A percentile compares a stretch with the other conserved stretches of the same genome.
Evolutionary conservation across 2,329 filamentous ascomycete species (phyloP).

Genomic region (Monosporascus sp.): DNA sequence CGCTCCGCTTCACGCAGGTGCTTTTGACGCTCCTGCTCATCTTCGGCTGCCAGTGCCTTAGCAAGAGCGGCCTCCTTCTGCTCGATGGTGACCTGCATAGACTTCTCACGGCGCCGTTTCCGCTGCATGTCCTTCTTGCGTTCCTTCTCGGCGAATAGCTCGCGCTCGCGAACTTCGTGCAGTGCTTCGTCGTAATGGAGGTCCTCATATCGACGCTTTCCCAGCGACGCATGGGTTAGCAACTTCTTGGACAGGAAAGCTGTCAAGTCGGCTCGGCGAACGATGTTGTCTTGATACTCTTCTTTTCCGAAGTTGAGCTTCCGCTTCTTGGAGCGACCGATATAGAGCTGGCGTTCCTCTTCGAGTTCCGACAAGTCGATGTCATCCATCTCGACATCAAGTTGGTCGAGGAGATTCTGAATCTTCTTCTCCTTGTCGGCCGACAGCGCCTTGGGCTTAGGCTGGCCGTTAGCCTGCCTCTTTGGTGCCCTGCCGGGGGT

Average conservation of each 20-base stretch:
- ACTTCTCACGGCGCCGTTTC: conserved; percentile 92
- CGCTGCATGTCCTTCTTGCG: conserved; percentile 99
- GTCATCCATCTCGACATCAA: conserved; percentile 37
- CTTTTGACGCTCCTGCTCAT: conserved; percentile 76
- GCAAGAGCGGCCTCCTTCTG: conserved; percentile 79
- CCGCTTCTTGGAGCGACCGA: conserved; percentile 61
- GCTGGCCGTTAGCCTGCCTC: conserved; percentile 54
- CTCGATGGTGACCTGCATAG: conserved; percentile 87
- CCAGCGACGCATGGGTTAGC: conserved; percentile 61
- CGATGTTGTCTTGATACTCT: conserved; percentile 61
- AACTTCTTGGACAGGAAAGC: conserved; percentile 57
- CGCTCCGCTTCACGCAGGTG: conserved; percentile 82
- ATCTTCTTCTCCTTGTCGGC: conserved; percentile 64
- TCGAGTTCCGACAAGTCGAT: conserved; percentile 38
- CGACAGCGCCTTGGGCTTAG: conserved; percentile 44
- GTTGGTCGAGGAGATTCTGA: conserved; percentile 53
- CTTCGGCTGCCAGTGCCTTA: conserved; percentile 70
- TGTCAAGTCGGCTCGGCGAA: conserved; percentile 55
- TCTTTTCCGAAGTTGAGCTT: conserved; percentile 57
- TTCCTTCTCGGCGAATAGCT: conserved; percentile 92
- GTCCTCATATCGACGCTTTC: conserved; percentile 71
- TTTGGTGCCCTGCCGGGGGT: conserved; percentile 49
- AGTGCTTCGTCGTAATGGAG: conserved; percentile 76
- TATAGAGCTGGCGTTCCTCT: conserved; percentile 39
- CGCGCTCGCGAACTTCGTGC: conserved; percentile 81